Conservation (phyloP, 345 rosid genomes). For the Isatis tinctoria region DNA sequence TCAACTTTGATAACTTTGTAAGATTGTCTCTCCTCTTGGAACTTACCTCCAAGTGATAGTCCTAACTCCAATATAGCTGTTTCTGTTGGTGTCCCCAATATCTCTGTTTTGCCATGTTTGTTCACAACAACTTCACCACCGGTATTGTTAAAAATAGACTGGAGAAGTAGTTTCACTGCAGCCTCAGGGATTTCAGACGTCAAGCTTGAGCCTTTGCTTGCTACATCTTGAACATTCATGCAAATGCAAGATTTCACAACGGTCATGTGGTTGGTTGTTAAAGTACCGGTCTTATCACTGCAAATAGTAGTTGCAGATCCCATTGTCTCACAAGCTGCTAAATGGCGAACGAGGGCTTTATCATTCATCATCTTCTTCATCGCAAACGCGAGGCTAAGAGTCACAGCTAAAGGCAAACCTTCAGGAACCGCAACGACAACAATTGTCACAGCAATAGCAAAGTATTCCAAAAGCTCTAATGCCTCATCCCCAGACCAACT, state of each 20-base stretch:
- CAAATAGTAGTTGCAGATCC: constrained; percentile 91
- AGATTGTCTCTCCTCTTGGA: constrained; percentile 51
- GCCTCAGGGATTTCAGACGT: constrained; percentile 58
- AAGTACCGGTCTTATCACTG: constrained; percentile 90
- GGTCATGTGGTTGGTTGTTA: constrained; percentile 88
- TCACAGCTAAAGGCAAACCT: constrained; percentile 89
- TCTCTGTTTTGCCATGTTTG: constrained; percentile 65
- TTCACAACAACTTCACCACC: constrained; percentile 78
- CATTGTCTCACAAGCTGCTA: constrained; percentile 98
- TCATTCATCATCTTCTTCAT: constrained; percentile 99
- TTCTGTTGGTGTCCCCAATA: constrained; percentile 86
- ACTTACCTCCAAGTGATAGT: constrained; percentile 75
- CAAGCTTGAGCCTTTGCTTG: constrained; percentile 35
- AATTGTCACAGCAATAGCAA: constrained; percentile 87
- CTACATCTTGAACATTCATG: constrained; percentile 52
- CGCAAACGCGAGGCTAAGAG: constrained; percentile 89
- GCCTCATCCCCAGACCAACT: constrained; percentile 81
- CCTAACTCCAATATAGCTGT: constrained; percentile 81
- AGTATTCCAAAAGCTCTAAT: constrained; percentile 63
- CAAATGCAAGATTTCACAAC: constrained; percentile 86
- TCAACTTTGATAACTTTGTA: constrained; percentile 64
- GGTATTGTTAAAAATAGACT: constrained; percentile 77
- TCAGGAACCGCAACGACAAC: constrained; percentile 99
- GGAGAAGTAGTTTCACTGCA: constrained; percentile 49
- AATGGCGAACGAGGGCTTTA: constrained; percentile 84